Percentiles rank a stretch among this genome's conserved stretches.
Evolutionary conservation across 495 filamentous ascomycete genomes (phyloP).

Genomic region (Alectoria sarmentosa): DNA sequence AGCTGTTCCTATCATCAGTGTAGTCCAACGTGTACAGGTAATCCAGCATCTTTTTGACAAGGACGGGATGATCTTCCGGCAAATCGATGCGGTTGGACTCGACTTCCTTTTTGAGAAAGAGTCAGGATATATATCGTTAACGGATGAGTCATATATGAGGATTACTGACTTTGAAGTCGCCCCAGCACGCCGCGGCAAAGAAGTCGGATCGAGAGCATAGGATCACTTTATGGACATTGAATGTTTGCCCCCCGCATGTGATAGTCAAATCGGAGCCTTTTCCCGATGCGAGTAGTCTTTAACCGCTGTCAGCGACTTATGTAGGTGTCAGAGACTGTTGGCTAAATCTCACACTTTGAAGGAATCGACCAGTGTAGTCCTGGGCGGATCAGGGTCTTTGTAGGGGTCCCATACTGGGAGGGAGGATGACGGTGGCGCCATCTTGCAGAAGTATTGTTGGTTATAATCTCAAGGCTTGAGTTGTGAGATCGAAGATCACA

Average conservation of each 20-base stretch:
- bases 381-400: no score
- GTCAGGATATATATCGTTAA: no score
- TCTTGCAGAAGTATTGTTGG: no score
- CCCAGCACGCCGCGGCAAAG: background rate
- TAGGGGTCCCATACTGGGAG: no score
- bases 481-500: no score
- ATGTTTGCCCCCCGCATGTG: background rate
- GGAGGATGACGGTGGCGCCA: no score
- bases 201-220: background rate
- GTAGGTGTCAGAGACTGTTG: no score
- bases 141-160: no score
- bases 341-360: no score
- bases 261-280: background rate
- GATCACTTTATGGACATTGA: background rate
- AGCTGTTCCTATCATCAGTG: background rate
- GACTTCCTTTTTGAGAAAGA: background rate
- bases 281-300: background rate
- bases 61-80: constrained; percentile 1
- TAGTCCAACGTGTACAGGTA: constrained; percentile 16
- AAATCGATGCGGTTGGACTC: constrained; percentile 1
- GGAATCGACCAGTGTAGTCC: no score
- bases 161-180: background rate
- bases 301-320: no score
- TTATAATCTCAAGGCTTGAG: no score
- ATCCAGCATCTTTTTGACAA: constrained; percentile 8